Percentiles rank a stretch among this genome's conserved stretches.
Evolutionary conservation across 495 filamentous ascomycete genomes (phyloP).

Genomic region (Penicillium dipodomyicola): DNA sequence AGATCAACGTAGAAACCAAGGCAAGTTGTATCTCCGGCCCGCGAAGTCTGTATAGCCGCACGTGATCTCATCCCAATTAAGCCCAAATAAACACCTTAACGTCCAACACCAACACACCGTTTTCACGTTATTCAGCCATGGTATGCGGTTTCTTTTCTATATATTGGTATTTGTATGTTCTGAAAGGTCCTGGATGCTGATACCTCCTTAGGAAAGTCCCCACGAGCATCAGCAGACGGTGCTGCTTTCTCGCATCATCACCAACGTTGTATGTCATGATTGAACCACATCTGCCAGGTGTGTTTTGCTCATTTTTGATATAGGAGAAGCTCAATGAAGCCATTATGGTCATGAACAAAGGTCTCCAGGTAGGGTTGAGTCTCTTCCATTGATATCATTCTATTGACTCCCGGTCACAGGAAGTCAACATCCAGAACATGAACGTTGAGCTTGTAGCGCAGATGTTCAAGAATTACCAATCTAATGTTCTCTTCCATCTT

Average conservation of each 20-base stretch:
- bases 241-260: constrained; percentile 91
- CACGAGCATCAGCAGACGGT: constrained; percentile 97
- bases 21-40: neutral
- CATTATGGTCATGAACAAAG: constrained; percentile 86
- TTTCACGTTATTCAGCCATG: constrained; percentile 11
- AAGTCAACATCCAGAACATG: constrained; percentile 98
- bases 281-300: neutral
- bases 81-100: constrained; percentile 19
- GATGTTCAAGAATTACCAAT: constrained; percentile 99
- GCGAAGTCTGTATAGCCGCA: constrained; percentile 24
- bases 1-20: neutral
- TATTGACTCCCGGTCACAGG: constrained; percentile 47
- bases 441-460: constrained; percentile 96
- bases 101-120: neutral
- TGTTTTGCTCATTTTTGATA: neutral
- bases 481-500: constrained; percentile 93
- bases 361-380: constrained; percentile 63
- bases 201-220: constrained; percentile 74
- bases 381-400: neutral
- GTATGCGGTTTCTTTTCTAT: constrained; percentile 9
- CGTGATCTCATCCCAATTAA: constrained; percentile 18
- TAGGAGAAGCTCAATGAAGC: constrained; percentile 98
- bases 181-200: neutral
- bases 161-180: neutral
- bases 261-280: constrained; percentile 72